Percentiles rank a stretch among this genome's conserved stretches.
These are phyloP conservation scores for Triticum timopheevii DNA, from an alignment of 176 grass and related monocot genomes.

Conservation along the genomic window DNA sequence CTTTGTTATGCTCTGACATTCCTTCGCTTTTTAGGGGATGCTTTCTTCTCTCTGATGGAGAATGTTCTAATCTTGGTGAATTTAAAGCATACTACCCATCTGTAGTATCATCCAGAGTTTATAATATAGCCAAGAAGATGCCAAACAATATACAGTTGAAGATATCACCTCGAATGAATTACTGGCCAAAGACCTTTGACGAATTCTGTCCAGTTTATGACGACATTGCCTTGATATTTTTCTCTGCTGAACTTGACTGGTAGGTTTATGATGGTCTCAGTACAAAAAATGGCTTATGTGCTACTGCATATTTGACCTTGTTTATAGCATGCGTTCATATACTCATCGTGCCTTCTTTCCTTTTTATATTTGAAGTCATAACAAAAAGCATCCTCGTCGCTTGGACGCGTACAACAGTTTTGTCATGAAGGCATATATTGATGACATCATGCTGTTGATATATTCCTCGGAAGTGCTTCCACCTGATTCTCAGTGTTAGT, in stretches of 20 bases:
- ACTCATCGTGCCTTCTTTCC: not conserved
- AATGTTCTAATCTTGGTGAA: constrained; percentile 1
- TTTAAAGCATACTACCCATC: constrained; percentile 35
- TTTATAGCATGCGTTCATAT: not conserved
- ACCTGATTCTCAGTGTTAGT: constrained; percentile 41
- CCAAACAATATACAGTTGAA: constrained; percentile 8
- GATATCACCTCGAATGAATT: constrained; percentile 28
- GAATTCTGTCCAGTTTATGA: not conserved
- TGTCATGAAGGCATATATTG: constrained; percentile 40
- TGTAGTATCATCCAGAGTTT: constrained; percentile 10
- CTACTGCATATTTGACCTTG: not conserved
- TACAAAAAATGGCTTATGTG: not conserved
- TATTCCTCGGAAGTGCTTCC: constrained; percentile 48
- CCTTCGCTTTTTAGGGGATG: constrained; percentile 24
- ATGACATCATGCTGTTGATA: constrained; percentile 38
- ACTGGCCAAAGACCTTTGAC: constrained; percentile 30
- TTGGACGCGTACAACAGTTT: not conserved
- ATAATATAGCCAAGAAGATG: constrained; percentile 6
- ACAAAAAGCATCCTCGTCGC: not conserved
- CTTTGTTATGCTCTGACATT: not conserved
- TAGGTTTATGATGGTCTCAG: constrained; percentile 9
- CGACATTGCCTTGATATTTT: constrained; percentile 39
- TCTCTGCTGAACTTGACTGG: constrained; percentile 14
- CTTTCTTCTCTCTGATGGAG: not conserved
- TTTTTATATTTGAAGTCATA: constrained; percentile 9